phyloP scores from a whole-genome alignment of 352 stramenopile species.

The Phytophthora tubulina region DNA sequence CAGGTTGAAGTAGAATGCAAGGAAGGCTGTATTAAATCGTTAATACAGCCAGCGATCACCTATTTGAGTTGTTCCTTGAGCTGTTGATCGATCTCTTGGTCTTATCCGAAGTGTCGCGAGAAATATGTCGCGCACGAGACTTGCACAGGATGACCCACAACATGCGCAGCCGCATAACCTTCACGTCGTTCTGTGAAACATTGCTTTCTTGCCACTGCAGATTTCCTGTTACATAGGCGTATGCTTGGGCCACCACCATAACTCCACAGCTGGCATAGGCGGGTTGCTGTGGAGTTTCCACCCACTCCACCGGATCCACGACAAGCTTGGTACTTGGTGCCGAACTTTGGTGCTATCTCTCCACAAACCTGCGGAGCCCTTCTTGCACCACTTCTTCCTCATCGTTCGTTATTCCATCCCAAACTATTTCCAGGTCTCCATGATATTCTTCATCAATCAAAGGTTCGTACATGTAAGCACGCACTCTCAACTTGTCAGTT shows the following conservation, averaged over 20 bases:
- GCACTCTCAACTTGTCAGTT: background rate
- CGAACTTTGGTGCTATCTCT: background rate
- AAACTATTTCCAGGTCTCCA: constrained; percentile 6
- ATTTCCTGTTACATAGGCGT: constrained; percentile 7
- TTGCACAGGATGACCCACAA: constrained; percentile 11
- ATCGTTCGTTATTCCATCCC: background rate
- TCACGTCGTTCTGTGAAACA: constrained; percentile 2
- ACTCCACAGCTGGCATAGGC: constrained; percentile 2
- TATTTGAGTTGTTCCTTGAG: constrained; percentile 1
- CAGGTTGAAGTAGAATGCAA: background rate
- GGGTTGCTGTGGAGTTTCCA: background rate
- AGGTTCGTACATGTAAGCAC: constrained; percentile 15
- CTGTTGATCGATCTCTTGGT: background rate
- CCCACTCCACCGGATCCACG: constrained; percentile 3
- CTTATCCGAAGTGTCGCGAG: background rate
- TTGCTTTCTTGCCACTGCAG: background rate
- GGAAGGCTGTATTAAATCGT: background rate
- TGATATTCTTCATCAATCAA: constrained; percentile 16
- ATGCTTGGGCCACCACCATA: constrained; percentile 4
- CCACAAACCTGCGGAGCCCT: constrained; percentile 5
- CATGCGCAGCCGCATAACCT: constrained; percentile 9
- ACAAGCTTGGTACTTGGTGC: background rate
- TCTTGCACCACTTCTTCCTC: background rate
- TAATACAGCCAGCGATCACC: background rate
- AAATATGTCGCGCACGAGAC: background rate